These are phyloP conservation scores for Aspergillus heteromorphus DNA, from an alignment of 495 filamentous ascomycete genomes.

Conservation along the genomic window DNA sequence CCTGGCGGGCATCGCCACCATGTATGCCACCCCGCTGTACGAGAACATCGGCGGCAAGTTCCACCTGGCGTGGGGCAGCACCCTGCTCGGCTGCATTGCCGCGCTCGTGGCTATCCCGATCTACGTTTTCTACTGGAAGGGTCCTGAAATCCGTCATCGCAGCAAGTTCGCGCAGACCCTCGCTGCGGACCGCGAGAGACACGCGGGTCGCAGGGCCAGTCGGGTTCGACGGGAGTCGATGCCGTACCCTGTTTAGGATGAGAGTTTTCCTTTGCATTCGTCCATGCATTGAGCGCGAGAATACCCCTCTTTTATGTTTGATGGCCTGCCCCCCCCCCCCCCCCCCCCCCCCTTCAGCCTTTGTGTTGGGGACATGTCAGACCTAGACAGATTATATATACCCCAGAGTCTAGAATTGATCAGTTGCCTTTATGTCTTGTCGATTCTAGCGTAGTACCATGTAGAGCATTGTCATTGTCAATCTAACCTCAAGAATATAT, in stretches of 20 bases:
- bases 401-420: too few relatives aligned
- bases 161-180: conserved; percentile 36
- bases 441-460: too few relatives aligned
- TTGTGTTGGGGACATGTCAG: too few relatives aligned
- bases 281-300: too few relatives aligned
- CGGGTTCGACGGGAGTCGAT: not conserved
- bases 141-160: conserved; percentile 28
- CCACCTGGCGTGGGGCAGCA: conserved; percentile 28
- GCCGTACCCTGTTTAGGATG: not conserved
- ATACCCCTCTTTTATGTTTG: too few relatives aligned
- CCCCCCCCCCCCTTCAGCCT: too few relatives aligned
- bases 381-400: too few relatives aligned
- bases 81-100: conserved; percentile 30
- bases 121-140: conserved; percentile 40
- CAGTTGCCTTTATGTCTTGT: too few relatives aligned
- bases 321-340: too few relatives aligned
- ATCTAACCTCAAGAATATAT: too few relatives aligned
- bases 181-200: conserved; percentile 6
- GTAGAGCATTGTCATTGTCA: too few relatives aligned
- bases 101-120: conserved; percentile 34
- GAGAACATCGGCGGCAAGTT: conserved; percentile 17
- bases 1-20: conserved; percentile 28
- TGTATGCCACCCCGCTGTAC: conserved; percentile 30
- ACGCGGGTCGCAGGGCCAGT: conserved; percentile 4
- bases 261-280: not conserved